phyloP scores from a whole-genome alignment of 805 yeast genomes.

The Lipomyces orientalis region DNA sequence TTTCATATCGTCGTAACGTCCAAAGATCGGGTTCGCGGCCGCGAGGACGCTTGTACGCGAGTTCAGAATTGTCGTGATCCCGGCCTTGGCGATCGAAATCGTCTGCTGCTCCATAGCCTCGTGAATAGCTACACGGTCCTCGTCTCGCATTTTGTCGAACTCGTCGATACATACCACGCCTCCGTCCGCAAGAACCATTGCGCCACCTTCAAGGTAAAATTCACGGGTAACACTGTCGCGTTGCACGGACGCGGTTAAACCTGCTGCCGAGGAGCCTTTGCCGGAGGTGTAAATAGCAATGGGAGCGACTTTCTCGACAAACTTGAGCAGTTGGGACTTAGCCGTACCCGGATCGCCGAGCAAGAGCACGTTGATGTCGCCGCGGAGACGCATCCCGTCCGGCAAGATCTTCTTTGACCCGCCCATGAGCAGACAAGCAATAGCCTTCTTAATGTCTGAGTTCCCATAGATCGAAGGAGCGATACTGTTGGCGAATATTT shows the following conservation, averaged over 20 bases:
- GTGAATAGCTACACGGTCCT: constrained; percentile 97
- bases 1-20: constrained; percentile 93
- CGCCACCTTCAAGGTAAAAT: constrained; percentile 97
- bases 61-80: constrained; percentile 94
- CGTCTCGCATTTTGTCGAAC: constrained; percentile 99
- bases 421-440: constrained; percentile 89
- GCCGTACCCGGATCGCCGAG: constrained; percentile 99
- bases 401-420: constrained; percentile 92
- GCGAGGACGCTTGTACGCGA: constrained; percentile 96
- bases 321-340: constrained; percentile 91
- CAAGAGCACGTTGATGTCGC: constrained; percentile 90
- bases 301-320: constrained; percentile 93
- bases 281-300: constrained; percentile 97
- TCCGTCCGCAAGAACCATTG: constrained; percentile 99
- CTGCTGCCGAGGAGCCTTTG: constrained; percentile 99
- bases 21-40: constrained; percentile 97
- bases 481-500: constrained; percentile 81
- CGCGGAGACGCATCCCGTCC: constrained; percentile 95
- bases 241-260: constrained; percentile 97
- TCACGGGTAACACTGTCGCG: constrained; percentile 87
- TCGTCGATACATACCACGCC: constrained; percentile 99
- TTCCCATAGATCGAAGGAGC: constrained; percentile 98
- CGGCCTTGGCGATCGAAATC: constrained; percentile 98
- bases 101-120: constrained; percentile 99
- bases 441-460: constrained; percentile 88